Evolutionary conservation across 306 rosid genomes (phyloP), one percentile per base, ranked within the genome.

Genomic region (Fragaria vesca): DNA sequence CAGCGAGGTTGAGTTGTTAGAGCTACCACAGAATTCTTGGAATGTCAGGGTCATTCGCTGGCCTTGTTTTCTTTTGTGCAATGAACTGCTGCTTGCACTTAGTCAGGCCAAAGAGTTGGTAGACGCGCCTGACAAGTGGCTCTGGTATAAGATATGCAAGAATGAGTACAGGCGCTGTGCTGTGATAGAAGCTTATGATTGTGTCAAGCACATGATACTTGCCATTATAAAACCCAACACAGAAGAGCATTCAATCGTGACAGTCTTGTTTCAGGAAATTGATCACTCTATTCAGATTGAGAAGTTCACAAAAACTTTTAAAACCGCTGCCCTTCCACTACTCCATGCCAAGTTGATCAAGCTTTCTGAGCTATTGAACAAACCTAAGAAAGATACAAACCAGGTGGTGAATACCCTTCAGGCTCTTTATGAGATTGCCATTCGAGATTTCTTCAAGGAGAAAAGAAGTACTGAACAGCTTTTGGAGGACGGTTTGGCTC

Each of bases 61-160:
- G 98, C 97, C 98, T 43, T 89, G 94, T 80, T 92, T 94, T 75
- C 97, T 94, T 78, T 91, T 94, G 81, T 94, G 98, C 94, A 94
- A 94, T 60, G 98, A 94, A 87, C 87, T 94, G 61, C 80, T 92
- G 80, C 89, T 94, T 82, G 97, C 98, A 5, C 98, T 94, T 74
- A 92, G 98, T 79, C 94, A 94, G 86, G 98, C 93, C 81, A 94
- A 87, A 85, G 98, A 90, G 79, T 87, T 94, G 9, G 89, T 86
- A 51, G 91, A 94, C 76, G 96, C 88, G 71, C 82, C 89, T 45
- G 98, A 94, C 77, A 89, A 81, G 87, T 82, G 90, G 96, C 91
- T 94, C 45, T 88, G 86, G 91, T 82, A 80, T 46, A 94, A 90
- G 90, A 89, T 94, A 80, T 84, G 96, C 93, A 94, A 88, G 91